Percentiles rank a stretch among this genome's conserved stretches.
Evolutionary conservation across 495 filamentous ascomycete genomes (phyloP).

Genomic region (Apodospora peruviana): DNA sequence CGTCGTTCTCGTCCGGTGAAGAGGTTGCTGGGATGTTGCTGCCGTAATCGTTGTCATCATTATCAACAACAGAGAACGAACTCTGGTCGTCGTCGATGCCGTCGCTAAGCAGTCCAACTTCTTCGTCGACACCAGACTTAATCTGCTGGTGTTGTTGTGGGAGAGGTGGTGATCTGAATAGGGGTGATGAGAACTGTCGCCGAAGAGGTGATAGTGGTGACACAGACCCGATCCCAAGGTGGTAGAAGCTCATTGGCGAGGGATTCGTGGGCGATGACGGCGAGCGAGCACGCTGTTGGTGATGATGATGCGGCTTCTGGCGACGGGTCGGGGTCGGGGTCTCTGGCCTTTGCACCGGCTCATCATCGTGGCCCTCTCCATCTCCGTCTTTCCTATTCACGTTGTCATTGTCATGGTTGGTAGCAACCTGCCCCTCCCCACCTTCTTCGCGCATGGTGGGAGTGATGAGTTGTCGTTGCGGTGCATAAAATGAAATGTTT

Average conservation of each 20-base stretch:
- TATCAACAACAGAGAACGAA: not conserved
- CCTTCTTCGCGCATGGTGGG: no score
- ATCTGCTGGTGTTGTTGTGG: not conserved
- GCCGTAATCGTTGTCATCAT: not conserved
- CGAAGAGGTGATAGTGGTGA: constrained; percentile 29
- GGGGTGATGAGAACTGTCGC: constrained; percentile 21
- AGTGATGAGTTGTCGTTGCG: no score
- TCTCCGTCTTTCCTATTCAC: no score
- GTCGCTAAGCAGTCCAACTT: not conserved
- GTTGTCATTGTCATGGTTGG: no score
- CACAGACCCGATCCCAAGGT: constrained; percentile 23
- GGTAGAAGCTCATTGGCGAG: constrained; percentile 21
- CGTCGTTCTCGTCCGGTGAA: constrained; percentile 1
- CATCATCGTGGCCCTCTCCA: no score
- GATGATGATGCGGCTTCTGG: not conserved
- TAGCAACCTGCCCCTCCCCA: no score
- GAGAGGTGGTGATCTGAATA: constrained; percentile 14
- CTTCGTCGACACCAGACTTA: not conserved
- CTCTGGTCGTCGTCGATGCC: constrained; percentile 9
- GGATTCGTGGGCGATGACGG: constrained; percentile 2
- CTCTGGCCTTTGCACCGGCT: no score
- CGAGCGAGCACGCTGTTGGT: constrained; percentile 3
- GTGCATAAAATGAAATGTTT: no score
- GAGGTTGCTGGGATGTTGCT: not conserved
- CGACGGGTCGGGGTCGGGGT: not conserved